A percentile compares a stretch with the other conserved stretches of the same genome.
phyloP scores from a whole-genome alignment of 306 rosid species.

The Trichosanthes truncata region DNA sequence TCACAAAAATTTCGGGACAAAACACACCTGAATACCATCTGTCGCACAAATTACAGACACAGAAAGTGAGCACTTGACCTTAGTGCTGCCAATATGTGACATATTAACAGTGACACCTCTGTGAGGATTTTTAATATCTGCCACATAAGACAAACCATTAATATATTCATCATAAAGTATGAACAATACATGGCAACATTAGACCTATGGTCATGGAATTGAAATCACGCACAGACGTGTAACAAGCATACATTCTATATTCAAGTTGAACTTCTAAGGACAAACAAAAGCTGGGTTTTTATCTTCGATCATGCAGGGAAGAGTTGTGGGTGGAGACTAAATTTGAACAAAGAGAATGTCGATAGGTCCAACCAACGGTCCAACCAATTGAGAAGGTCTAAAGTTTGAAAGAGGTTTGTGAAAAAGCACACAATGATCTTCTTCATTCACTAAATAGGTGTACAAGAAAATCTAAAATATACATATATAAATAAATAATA shows the following conservation, averaged over 20 bases:
- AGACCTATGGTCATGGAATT: not conserved
- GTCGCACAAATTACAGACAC: constrained; percentile 69
- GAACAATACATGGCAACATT: not conserved
- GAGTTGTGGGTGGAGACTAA: not conserved
- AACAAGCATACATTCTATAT: not conserved
- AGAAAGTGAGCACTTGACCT: constrained; percentile 70
- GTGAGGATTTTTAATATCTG: constrained; percentile 71
- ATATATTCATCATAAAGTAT: constrained; percentile 2
- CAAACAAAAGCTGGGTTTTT: not conserved
- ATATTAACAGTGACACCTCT: constrained; percentile 66
- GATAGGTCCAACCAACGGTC: not conserved
- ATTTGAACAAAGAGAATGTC: not conserved
- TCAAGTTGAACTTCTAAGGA: not conserved
- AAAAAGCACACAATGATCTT: not conserved
- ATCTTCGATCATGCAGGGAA: not conserved
- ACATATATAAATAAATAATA: not conserved
- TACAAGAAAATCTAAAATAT: not conserved
- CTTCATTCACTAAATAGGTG: not conserved
- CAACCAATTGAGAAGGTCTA: not conserved
- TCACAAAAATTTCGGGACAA: not conserved
- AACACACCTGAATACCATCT: constrained; percentile 54
- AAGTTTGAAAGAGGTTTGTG: not conserved
- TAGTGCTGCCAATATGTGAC: constrained; percentile 38
- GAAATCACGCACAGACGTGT: not conserved
- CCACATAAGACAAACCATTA: constrained; percentile 23